Evolutionary conservation across 192 early-diverging fungal species (phyloP).

Genomic region (Dispira parvispora): DNA sequence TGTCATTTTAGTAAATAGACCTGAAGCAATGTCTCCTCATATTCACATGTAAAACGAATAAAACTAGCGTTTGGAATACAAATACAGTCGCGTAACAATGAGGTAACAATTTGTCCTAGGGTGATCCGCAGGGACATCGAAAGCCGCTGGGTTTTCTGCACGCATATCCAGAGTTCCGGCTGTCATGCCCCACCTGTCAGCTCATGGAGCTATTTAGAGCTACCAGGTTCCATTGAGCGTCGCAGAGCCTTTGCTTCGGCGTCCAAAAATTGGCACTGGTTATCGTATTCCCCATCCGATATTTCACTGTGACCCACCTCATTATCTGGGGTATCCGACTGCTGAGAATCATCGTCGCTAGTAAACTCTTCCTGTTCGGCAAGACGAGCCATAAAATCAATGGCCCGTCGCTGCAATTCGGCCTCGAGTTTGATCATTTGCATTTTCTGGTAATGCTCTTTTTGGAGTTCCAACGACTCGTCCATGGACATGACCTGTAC

Average conservation of each 20-base stretch:
- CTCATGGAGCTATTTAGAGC: not conserved
- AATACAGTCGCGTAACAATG: too few relatives aligned
- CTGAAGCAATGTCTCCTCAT: too few relatives aligned
- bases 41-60: too few relatives aligned
- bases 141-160: too few relatives aligned
- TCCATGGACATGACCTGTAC: not conserved
- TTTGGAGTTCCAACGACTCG: not conserved
- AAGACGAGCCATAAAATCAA: not conserved
- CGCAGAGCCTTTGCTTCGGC: not conserved
- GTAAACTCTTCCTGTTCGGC: not conserved
- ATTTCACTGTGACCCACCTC: not conserved
- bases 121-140: too few relatives aligned
- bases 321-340: not conserved
- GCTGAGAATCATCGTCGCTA: not conserved
- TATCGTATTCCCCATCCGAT: not conserved
- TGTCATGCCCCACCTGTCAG: not conserved
- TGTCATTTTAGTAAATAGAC: too few relatives aligned
- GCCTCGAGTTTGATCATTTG: constrained; percentile 5
- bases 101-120: too few relatives aligned
- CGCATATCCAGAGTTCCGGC: too few relatives aligned
- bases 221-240: not conserved
- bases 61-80: too few relatives aligned
- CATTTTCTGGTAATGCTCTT: not conserved
- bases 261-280: not conserved
- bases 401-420: not conserved